These are phyloP conservation scores for Ascochyta rabiei DNA, from an alignment of 2,329 filamentous ascomycete species.

Conservation along the genomic window DNA sequence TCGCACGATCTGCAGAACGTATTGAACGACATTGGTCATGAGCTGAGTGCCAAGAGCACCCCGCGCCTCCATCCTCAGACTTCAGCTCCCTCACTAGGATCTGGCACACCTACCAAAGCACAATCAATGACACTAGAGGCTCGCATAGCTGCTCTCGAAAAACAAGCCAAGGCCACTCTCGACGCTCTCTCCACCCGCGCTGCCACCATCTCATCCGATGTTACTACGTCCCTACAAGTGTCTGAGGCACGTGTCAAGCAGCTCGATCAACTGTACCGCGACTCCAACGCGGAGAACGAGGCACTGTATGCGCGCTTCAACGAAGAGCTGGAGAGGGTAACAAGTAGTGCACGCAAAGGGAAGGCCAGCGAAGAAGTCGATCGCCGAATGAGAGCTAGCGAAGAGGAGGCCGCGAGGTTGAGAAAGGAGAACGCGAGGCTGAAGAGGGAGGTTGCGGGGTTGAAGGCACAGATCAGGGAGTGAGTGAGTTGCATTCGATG, in stretches of 20 bases:
- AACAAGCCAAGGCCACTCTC: conserved; percentile 61
- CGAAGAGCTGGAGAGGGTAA: conserved; percentile 83
- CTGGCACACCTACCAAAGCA: conserved; percentile 18
- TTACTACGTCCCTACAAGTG: conserved; percentile 73
- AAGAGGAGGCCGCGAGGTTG: conserved; percentile 76
- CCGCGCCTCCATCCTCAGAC: conserved; percentile 43
- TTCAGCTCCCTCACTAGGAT: conserved; percentile 33
- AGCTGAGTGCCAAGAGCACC: conserved; percentile 63
- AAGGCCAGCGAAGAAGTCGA: conserved; percentile 82
- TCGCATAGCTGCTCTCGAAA: conserved; percentile 70
- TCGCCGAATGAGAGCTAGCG: conserved; percentile 70
- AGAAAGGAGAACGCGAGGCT: conserved; percentile 87
- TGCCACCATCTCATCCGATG: conserved; percentile 67
- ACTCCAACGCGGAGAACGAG: conserved; percentile 89
- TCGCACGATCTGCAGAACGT: conserved; percentile 76
- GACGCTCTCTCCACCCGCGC: conserved; percentile 43
- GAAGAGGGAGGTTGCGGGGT: conserved; percentile 79
- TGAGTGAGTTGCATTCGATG: conserved; percentile 30
- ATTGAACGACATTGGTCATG: conserved; percentile 78
- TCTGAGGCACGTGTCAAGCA: conserved; percentile 79
- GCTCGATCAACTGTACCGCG: conserved; percentile 87
- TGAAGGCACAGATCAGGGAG: conserved; percentile 57
- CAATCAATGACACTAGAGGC: conserved; percentile 53
- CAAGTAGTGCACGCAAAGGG: conserved; percentile 70
- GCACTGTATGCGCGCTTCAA: conserved; percentile 92